phyloP scores from a whole-genome alignment of 202 grass and related monocot genomes.

The Schoenoplectus triqueter region DNA sequence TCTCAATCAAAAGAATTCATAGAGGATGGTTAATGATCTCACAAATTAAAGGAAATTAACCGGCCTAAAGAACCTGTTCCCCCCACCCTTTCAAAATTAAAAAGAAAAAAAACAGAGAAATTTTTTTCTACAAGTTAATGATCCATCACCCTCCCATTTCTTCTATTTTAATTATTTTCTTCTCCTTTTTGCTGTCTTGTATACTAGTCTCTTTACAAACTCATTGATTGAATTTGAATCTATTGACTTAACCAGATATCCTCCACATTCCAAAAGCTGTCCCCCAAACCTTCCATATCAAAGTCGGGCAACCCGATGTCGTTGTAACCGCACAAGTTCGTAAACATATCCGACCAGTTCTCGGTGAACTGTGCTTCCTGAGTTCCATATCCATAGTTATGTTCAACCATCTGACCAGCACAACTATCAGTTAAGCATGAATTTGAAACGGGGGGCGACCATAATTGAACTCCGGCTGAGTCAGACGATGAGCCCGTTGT shows the following conservation, averaged over 20 bases:
- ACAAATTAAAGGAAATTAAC: conserved; percentile 6
- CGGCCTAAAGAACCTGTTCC: background rate
- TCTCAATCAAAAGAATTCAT: conserved; percentile 43
- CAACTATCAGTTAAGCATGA: conserved; percentile 32
- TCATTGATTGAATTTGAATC: conserved; percentile 25
- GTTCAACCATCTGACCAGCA: background rate
- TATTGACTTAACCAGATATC: conserved; percentile 62
- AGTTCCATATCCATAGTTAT: conserved; percentile 28
- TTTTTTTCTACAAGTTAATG: conserved; percentile 33
- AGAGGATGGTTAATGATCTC: conserved; percentile 22
- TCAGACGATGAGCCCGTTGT: conserved; percentile 58
- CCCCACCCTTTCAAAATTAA: background rate
- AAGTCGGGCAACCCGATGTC: conserved; percentile 66
- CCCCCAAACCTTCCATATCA: conserved; percentile 64
- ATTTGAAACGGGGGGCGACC: conserved; percentile 48
- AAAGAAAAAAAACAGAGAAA: background rate
- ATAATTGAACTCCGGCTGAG: conserved; percentile 55
- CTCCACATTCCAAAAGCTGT: conserved; percentile 83
- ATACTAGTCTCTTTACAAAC: conserved; percentile 45
- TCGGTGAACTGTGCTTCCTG: conserved; percentile 43
- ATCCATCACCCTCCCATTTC: conserved; percentile 13
- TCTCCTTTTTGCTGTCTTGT: conserved; percentile 23
- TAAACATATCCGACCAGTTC: conserved; percentile 56
- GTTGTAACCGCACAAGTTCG: conserved; percentile 21
- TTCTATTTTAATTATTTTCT: background rate